Conservation (phyloP, 75 land plant species). For the Picea glauca region DNA sequence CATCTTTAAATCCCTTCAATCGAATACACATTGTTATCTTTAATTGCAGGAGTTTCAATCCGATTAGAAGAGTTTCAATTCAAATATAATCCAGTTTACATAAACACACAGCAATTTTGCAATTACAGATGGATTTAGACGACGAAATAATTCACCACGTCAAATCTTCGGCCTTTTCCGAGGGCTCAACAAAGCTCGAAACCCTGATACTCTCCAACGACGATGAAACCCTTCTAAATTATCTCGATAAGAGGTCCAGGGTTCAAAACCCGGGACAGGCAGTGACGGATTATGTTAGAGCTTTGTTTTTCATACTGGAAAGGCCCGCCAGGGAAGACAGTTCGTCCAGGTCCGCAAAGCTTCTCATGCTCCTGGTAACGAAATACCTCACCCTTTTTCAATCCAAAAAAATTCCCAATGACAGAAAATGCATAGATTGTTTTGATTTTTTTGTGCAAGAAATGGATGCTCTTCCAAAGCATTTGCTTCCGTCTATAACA, state of each 20-base stretch:
- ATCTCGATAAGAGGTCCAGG: conserved; percentile 16
- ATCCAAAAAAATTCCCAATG: neutral
- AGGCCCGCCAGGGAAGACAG: conserved; percentile 19
- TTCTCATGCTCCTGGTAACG: conserved; percentile 17
- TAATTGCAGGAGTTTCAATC: too few relatives aligned
- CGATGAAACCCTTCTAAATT: conserved; percentile 14
- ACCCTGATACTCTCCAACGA: conserved; percentile 12
- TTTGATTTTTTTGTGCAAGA: conserved; percentile 8
- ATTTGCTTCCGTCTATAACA: conserved; percentile 21
- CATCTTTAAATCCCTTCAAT: too few relatives aligned
- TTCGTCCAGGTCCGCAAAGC: conserved; percentile 21
- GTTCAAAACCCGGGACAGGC: conserved; percentile 20
- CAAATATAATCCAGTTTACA: too few relatives aligned
- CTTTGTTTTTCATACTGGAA: conserved; percentile 17
- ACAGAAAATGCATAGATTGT: conserved; percentile 8
- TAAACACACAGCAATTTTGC: too few relatives aligned
- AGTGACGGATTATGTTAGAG: conserved; percentile 32
- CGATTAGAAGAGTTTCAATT: too few relatives aligned
- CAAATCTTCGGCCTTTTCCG: neutral
- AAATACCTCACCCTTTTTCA: conserved; percentile 3
- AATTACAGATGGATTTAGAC: neutral
- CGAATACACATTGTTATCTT: too few relatives aligned
- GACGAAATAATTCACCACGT: conserved; percentile 9
- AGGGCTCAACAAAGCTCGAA: conserved; percentile 1
- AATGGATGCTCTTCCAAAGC: conserved; percentile 19